phyloP scores from a whole-genome alignment of 805 yeast species.

The Barnettozyma botsteinii region DNA sequence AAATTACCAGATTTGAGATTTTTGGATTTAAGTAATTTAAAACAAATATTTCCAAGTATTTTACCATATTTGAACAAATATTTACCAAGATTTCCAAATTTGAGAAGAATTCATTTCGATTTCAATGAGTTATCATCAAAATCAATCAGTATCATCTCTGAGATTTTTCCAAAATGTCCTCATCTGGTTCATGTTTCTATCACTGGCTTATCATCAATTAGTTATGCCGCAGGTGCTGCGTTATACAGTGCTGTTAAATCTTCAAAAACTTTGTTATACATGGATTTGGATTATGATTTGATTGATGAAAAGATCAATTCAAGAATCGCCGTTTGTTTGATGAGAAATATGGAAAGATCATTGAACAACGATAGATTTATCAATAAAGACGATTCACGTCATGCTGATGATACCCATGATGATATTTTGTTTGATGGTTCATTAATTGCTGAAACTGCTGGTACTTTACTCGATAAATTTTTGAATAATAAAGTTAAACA shows the following conservation, averaged over 20 bases:
- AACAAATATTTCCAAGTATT: slow-evolving; percentile 58
- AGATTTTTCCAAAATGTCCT: slow-evolving; percentile 63
- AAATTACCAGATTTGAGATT: slow-evolving; percentile 56
- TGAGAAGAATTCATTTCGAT: slow-evolving; percentile 68
- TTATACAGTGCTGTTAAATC: slow-evolving; percentile 64
- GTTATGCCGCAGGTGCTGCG: slow-evolving; percentile 56
- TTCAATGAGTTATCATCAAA: slow-evolving; percentile 52
- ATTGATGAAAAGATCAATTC: slow-evolving; percentile 62
- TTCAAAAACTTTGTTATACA: slow-evolving; percentile 55
- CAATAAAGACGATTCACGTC: slow-evolving; percentile 30
- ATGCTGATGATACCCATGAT: slow-evolving; percentile 40
- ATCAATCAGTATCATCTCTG: slow-evolving; percentile 55
- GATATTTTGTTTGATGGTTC: slow-evolving; percentile 76
- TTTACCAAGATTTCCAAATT: slow-evolving; percentile 60
- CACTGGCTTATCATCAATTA: slow-evolving; percentile 52
- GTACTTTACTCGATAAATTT: slow-evolving; percentile 45
- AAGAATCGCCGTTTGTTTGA: slow-evolving; percentile 69
- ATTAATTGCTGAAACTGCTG: slow-evolving; percentile 67
- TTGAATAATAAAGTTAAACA: slow-evolving; percentile 18
- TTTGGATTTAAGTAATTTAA: slow-evolving; percentile 70
- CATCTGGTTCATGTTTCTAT: slow-evolving; percentile 64
- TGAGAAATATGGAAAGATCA: slow-evolving; percentile 74
- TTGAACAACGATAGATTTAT: slow-evolving; percentile 28
- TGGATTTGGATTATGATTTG: slow-evolving; percentile 60
- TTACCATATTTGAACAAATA: slow-evolving; percentile 52